Evolutionary conservation across 2,329 filamentous ascomycete species (phyloP).

Genomic region (Alternaria gaisen): DNA sequence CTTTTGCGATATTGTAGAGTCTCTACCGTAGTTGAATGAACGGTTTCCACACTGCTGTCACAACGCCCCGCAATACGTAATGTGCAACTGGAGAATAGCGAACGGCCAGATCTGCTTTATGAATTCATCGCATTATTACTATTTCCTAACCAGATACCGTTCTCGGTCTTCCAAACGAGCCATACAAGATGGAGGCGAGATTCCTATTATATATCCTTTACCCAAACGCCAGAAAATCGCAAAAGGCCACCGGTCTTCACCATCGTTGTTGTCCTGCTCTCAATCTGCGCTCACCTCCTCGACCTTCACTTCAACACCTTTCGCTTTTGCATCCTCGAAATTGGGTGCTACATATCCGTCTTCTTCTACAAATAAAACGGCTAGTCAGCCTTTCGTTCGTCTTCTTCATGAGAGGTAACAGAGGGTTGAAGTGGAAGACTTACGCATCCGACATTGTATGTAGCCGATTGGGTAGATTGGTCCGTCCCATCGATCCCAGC

Average conservation of each 20-base stretch:
- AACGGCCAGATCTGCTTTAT: background rate
- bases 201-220: background rate
- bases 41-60: background rate
- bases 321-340: background rate
- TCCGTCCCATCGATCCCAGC: slow-evolving; percentile 39
- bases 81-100: background rate
- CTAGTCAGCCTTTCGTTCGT: background rate
- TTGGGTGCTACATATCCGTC: slow-evolving; percentile 4
- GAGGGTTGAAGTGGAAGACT: background rate
- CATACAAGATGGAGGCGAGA: background rate
- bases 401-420: background rate
- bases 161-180: background rate
- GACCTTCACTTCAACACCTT: background rate
- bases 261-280: background rate
- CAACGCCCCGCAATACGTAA: background rate
- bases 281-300: background rate
- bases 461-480: slow-evolving; percentile 35
- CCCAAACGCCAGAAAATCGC: background rate
- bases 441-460: slow-evolving; percentile 36
- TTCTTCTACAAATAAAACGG: background rate
- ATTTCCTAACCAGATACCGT: background rate
- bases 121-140: background rate
- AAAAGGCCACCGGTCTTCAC: background rate
- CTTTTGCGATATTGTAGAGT: slow-evolving; percentile 1
- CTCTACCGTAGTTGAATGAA: slow-evolving; percentile 2